Percentiles rank a stretch among this genome's conserved stretches.
phyloP scores from a whole-genome alignment of 345 rosid genomes.

The Rhodamnia rubescens region DNA sequence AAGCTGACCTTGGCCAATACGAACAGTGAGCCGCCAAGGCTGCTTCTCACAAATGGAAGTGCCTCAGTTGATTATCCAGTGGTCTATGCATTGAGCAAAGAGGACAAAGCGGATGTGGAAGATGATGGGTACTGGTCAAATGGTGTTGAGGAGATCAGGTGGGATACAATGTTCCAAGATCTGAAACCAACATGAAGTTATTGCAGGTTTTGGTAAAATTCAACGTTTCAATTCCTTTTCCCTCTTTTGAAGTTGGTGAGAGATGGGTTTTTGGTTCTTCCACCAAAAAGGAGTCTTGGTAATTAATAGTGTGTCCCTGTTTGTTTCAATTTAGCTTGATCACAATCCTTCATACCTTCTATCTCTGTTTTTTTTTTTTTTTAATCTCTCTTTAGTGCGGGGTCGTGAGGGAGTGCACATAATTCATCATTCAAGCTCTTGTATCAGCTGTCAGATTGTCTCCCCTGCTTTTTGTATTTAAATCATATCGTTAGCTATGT shows the following conservation, averaged over 20 bases:
- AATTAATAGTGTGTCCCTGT: neutral
- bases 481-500: neutral
- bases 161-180: constrained; percentile 93
- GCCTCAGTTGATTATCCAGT: constrained; percentile 12
- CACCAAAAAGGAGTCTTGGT: constrained; percentile 19
- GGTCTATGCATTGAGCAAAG: constrained; percentile 21
- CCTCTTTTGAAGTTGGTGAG: constrained; percentile 27
- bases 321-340: neutral
- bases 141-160: constrained; percentile 53
- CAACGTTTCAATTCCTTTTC: neutral
- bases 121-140: constrained; percentile 33
- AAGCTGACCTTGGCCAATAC: constrained; percentile 13
- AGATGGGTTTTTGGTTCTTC: constrained; percentile 58
- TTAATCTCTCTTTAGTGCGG: neutral
- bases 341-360: neutral
- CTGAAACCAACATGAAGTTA: constrained; percentile 69
- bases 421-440: neutral
- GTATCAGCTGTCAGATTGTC: neutral
- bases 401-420: neutral
- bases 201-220: neutral
- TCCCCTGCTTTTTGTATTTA: neutral
- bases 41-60: constrained; percentile 56
- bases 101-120: constrained; percentile 18
- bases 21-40: constrained; percentile 14
- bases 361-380: neutral